These are phyloP conservation scores for Tagetes erecta DNA, from an alignment of 129 eudicot genomes.

Conservation along the genomic window DNA sequence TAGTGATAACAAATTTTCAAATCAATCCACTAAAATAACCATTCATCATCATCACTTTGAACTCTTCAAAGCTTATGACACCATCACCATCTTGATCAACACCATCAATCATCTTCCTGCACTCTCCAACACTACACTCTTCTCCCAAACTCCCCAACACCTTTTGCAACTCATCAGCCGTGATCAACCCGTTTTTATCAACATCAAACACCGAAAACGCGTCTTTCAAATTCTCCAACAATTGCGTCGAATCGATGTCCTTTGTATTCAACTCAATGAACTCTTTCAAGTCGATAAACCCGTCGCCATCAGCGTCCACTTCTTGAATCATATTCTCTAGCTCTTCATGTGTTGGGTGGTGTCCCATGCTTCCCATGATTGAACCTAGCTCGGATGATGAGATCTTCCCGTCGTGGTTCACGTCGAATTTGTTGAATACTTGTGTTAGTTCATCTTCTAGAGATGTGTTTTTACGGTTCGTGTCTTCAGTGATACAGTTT, in stretches of 20 bases:
- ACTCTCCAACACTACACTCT: constrained; percentile 45
- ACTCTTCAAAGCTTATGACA: constrained; percentile 57
- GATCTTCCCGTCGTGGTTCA: constrained; percentile 52
- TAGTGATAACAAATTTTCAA: neutral
- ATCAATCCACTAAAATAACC: constrained; percentile 34
- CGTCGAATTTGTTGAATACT: constrained; percentile 40
- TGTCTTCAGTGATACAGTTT: too few relatives aligned
- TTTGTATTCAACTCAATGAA: constrained; percentile 62
- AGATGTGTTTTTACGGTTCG: too few relatives aligned
- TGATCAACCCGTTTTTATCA: constrained; percentile 52
- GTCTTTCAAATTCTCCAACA: constrained; percentile 45
- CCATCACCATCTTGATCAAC: constrained; percentile 60
- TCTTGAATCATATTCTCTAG: constrained; percentile 42
- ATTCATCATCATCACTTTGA: constrained; percentile 68
- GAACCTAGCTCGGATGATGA: constrained; percentile 56
- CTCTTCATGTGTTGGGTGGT: constrained; percentile 47
- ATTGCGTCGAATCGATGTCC: constrained; percentile 46
- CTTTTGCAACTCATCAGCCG: constrained; percentile 62
- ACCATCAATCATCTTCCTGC: constrained; percentile 62
- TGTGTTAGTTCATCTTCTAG: constrained; percentile 45
- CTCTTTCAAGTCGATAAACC: constrained; percentile 52
- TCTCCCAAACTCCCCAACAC: constrained; percentile 57
- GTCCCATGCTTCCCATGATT: constrained; percentile 62
- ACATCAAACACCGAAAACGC: constrained; percentile 58
- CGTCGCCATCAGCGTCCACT: constrained; percentile 67